Base-by-base conservation (phyloP, 1,284 basidiomycete genomes). In the Lentinula novae-zelandiae region DNA sequence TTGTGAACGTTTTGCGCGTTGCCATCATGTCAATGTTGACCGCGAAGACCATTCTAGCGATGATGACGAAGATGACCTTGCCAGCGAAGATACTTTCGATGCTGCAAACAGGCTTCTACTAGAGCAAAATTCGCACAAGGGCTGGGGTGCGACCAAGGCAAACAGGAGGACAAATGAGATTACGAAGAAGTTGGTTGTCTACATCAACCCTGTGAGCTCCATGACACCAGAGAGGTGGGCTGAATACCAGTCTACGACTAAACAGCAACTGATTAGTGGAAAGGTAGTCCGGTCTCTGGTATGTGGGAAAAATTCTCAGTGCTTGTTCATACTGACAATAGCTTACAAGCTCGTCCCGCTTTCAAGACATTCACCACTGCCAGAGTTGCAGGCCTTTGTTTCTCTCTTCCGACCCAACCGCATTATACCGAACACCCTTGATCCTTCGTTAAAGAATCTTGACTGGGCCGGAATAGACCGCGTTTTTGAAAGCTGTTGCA, bases 1-100 rank as follows among this genome's bases (percentile, higher is more conserved):
- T 0, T 98, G 95, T 67, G 95, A 97, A 68, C 82, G 92, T 0
- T 87, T 86, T 58, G 78, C 87, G 68, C 83, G 89, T 13, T 97
- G 95, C 69, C 72, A 81, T 2, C 78, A 83, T 60, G 84, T 91
- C 33, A 78, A 78, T 17, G 78, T 83, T 0, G 80, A 76, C 40
- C 42, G 48, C 6, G 53, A 58, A 17, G 51, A 49, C 17, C 39
- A 58, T 6, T 36, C 42, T 22, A 36, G 20, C 36, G n/a, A 60
- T 15, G 59, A 60, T 20, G 27, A 44, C 15, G 38, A 33, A 4
- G 38, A 44, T 20, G 46, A 46, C 15, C 54, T 58, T 17, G 10
- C 22, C 13, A 58, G 56, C 22, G 46, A 58, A 33, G 48, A 58
- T 31, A 58, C 56, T 36, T 22, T 49, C 36, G 34, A 46, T 12